Evolutionary conservation across 106 monocot species (phyloP).

Genomic region (Apostasia shenzhenica): DNA sequence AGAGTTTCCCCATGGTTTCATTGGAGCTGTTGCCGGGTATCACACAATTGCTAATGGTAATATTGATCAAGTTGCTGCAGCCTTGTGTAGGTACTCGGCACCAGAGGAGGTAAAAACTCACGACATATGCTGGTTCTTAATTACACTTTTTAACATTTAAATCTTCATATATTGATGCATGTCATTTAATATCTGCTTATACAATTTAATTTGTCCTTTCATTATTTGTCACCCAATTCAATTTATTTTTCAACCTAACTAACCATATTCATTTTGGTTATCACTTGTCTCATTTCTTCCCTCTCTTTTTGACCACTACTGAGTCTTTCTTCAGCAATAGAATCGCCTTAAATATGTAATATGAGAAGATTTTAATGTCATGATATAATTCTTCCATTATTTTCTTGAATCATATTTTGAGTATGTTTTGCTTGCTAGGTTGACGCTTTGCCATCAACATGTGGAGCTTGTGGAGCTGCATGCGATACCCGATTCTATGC

Average conservation of each 20-base stretch:
- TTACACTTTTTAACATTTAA: not conserved
- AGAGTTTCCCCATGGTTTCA: conserved; percentile 53
- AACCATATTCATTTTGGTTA: no score
- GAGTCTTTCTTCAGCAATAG: no score
- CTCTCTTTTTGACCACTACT: no score
- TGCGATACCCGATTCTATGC: conserved; percentile 71
- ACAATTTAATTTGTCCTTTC: no score
- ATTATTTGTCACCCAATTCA: no score
- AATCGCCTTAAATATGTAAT: no score
- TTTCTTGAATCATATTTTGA: not conserved
- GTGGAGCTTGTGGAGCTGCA: conserved; percentile 75
- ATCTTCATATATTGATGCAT: no score
- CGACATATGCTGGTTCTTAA: not conserved
- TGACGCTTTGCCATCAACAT: conserved; percentile 84
- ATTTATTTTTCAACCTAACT: no score
- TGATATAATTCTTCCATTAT: not conserved
- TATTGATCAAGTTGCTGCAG: conserved; percentile 62
- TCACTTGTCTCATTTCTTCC: no score
- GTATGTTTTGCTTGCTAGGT: conserved; percentile 34
- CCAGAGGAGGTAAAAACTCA: conserved; percentile 78
- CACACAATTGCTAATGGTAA: conserved; percentile 80
- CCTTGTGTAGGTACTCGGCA: conserved; percentile 84
- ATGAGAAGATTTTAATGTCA: not conserved
- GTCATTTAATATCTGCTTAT: no score
- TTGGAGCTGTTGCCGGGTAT: conserved; percentile 78